Percentiles rank a stretch among this genome's conserved stretches.
phyloP scores from a whole-genome alignment of 1,139 yeast genomes.

The Spathaspora jeffriesii region DNA sequence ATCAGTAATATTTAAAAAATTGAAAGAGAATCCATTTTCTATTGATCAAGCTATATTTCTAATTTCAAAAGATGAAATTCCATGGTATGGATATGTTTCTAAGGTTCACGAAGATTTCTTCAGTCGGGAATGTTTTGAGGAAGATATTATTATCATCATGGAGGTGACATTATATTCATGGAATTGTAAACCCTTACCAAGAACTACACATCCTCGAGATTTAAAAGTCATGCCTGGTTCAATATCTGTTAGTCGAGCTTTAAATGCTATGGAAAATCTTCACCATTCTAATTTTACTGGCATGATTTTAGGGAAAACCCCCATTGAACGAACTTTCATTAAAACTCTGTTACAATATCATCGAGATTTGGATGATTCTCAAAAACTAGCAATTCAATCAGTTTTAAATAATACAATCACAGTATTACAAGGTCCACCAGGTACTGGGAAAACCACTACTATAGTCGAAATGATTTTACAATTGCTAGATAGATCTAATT shows the following conservation, averaged over 20 bases:
- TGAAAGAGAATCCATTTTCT: conserved; percentile 49
- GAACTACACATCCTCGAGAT: conserved; percentile 29
- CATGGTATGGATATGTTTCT: conserved; percentile 47
- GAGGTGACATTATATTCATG: conserved; percentile 57
- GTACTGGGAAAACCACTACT: conserved; percentile 95
- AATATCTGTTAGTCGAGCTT: conserved; percentile 60
- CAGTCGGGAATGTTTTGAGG: conserved; percentile 9
- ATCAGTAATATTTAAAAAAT: conserved; percentile 38
- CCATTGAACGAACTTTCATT: conserved; percentile 59
- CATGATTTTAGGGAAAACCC: conserved; percentile 60
- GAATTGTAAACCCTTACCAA: conserved; percentile 56
- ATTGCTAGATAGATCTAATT: conserved; percentile 56
- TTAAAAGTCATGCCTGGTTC: conserved; percentile 62
- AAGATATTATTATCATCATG: conserved; percentile 36
- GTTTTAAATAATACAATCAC: conserved; percentile 79
- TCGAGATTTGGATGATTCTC: conserved; percentile 71
- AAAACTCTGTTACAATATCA: conserved; percentile 53
- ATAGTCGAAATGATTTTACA: conserved; percentile 90
- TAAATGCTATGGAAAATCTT: conserved; percentile 63
- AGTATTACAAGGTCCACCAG: conserved; percentile 97
- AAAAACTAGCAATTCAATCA: conserved; percentile 71
- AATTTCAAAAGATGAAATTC: conserved; percentile 35
- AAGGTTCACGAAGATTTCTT: conserved; percentile 37
- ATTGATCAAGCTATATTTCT: conserved; percentile 49
- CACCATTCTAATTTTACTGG: conserved; percentile 57